Base-by-base conservation (phyloP, 108 stramenopile genomes). In the Cyclotella kingstonii region DNA sequence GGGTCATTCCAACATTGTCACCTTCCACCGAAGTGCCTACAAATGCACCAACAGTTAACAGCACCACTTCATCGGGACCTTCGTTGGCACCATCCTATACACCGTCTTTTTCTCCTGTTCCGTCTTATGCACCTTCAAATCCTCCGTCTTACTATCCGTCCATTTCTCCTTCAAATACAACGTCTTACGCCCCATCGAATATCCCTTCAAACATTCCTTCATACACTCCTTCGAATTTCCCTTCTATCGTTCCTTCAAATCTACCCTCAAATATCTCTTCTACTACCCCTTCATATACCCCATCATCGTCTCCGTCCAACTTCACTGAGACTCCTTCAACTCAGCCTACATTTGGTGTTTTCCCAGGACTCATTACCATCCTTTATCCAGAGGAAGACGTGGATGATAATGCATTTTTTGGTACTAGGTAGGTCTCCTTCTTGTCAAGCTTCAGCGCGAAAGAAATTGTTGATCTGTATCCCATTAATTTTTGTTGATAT, bases 351-450 rank as follows among this genome's bases (percentile, higher is more conserved):
- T n/a, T n/a, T n/a, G n/a, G n/a, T 22, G 29, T 45, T 10, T 60
- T 60, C 28, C 58, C 58, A 5, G 31, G 34, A n/a, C 58, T 60
- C 0, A 43, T 33, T 29, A 28, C 22, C 6, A 60, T 60, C 18
- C 26, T 60, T 12, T 46, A 26, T 18, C 58, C 58, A 10, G 44
- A 46, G 10, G 26, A 27, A 28, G 17, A 27, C 12, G 29, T 60
- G 3, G 3, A 60, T 15, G 28, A 41, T 19, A 44, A 39, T 0
- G 41, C 58, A n/a, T 60, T 60, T 29, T 60, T 60, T 26, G 58
- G 58, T 1, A 30, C 42, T 18, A 60, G 54, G 54, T 54, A 21
- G 19, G 54, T 4, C 17, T 12, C 5, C 33, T 6, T 15, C n/a
- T 33, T 30, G n/a, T n/a, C n/a, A n/a, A 1, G 28, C 28, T 26